Evolutionary conservation across 2,329 filamentous ascomycete species (phyloP).

Genomic region (Ophiostoma ulmi): DNA sequence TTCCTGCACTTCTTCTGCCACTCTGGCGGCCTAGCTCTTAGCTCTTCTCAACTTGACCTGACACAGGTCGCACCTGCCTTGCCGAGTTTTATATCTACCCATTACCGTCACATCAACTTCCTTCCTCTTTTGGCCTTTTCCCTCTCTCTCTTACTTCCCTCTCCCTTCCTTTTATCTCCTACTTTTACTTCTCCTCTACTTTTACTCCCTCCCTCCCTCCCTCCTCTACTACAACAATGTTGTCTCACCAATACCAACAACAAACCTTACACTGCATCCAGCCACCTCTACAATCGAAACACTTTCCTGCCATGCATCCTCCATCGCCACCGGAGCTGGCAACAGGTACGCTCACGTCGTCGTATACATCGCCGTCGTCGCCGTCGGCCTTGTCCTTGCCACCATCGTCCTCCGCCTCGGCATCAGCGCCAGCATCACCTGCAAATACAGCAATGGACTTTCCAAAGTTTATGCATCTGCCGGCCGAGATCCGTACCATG

Average conservation of each 20-base stretch:
- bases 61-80: slow-evolving; percentile 1
- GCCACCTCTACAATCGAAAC: slow-evolving; percentile 11
- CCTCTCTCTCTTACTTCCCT: neutral
- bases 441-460: slow-evolving; percentile 27
- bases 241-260: slow-evolving; percentile 19
- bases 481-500: slow-evolving; percentile 43
- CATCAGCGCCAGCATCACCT: neutral
- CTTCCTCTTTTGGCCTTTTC: neutral
- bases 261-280: slow-evolving; percentile 20
- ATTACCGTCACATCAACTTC: slow-evolving; percentile 4
- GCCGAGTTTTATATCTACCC: neutral
- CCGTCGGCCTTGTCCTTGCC: neutral
- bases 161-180: slow-evolving; percentile 19
- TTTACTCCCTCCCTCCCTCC: slow-evolving; percentile 4
- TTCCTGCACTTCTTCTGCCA: neutral
- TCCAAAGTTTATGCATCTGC: slow-evolving; percentile 36
- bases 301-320: neutral
- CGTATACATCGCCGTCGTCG: neutral
- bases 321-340: neutral
- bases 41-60: neutral
- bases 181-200: neutral
- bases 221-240: neutral
- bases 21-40: neutral
- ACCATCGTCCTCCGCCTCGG: neutral
- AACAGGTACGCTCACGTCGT: neutral